Evolutionary conservation across 2,329 filamentous ascomycete species (phyloP), one percentile per base, ranked within the genome.

Genomic region (Neonectria hederae): DNA sequence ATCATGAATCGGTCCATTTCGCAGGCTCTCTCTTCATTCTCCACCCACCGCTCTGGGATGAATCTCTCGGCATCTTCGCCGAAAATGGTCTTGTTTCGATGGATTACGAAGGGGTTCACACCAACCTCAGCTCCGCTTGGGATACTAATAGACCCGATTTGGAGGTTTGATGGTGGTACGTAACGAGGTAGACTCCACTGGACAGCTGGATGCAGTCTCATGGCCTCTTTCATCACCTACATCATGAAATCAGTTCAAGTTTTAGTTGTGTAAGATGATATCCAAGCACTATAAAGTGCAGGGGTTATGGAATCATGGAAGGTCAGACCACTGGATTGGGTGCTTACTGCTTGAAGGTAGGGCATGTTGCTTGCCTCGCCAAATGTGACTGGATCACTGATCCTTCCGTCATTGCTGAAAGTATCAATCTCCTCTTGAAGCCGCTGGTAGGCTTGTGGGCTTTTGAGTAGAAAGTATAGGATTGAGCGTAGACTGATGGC

Each of bases 161-260:
- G 43, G 30, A 58, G 54, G 30, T 32, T 32, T 4, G 43, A 38
- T 4, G 21, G 13, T 49, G 43, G 54, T 6, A 54, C 60, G 21
- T 54, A 59, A 13, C 60, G 60, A 54, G 54, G 54, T 3, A 63
- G 24, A 19, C 60, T 63, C 54, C 54, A 59, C 26, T 59, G 54
- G 19, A 54, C 42, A 17, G 60, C 48, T 2, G 60, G 60, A 24
- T 63, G 60, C 2, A 63, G 8, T 21, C 60, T 54, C 60, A 63
- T 58, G 13, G 60, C 60, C 17, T 63, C 60, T 30, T 63, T 63
- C 60, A 63, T 54, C n/a, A 51, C 54, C 54, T 49, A 5, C 7
- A 2, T 13, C 2, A 35, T 14, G 11, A 6, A 17, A 38, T 38
- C 17, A 38, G 32, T 13, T 38, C 13, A 17, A 17, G 14, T 14